These are phyloP conservation scores for Leptographium galeiforme DNA, from an alignment of 2,329 filamentous ascomycete genomes.

Conservation along the genomic window DNA sequence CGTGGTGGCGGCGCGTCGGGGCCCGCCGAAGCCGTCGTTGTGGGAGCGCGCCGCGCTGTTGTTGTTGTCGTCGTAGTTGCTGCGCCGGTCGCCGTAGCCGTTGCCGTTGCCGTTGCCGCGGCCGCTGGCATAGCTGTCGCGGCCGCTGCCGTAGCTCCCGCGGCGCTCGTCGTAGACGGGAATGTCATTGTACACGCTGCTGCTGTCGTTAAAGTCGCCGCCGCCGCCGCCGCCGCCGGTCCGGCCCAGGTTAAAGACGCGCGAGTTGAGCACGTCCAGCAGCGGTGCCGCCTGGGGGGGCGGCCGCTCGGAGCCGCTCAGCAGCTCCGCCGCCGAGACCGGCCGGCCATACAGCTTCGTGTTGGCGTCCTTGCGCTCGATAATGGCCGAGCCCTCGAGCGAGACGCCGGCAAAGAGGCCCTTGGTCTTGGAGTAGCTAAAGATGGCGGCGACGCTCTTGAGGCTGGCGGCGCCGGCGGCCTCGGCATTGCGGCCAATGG, in stretches of 20 bases:
- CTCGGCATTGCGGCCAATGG: conserved; percentile 87
- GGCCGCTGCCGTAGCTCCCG: conserved; percentile 66
- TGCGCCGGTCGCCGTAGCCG: conserved; percentile 9
- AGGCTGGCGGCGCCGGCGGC: conserved; percentile 87
- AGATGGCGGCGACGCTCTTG: conserved; percentile 79
- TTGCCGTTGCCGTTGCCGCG: conserved; percentile 50
- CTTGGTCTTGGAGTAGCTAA: conserved; percentile 97
- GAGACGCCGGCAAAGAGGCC: conserved; percentile 92
- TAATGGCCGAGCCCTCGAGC: conserved; percentile 81
- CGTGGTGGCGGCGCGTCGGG: conserved; percentile 47
- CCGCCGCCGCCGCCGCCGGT: conserved; percentile 17
- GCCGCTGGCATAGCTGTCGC: conserved; percentile 14
- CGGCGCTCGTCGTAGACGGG: conserved; percentile 77
- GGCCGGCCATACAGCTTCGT: conserved; percentile 85
- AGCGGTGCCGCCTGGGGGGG: conserved; percentile 75
- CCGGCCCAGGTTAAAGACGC: conserved; percentile 61
- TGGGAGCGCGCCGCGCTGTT: conserved; percentile 14
- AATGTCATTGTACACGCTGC: conserved; percentile 82
- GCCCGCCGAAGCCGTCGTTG: conserved; percentile 36
- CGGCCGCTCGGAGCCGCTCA: conserved; percentile 63
- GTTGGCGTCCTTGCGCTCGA: conserved; percentile 92
- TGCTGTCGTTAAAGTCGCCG: conserved; percentile 25
- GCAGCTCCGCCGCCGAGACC: conserved; percentile 67
- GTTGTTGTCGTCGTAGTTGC: conserved; percentile 16
- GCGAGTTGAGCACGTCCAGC: conserved; percentile 71